Percentiles rank a stretch among this genome's conserved stretches.
These are phyloP conservation scores for Phytophthora sansomeana DNA, from an alignment of 352 stramenopile species.

Conservation along the genomic window DNA sequence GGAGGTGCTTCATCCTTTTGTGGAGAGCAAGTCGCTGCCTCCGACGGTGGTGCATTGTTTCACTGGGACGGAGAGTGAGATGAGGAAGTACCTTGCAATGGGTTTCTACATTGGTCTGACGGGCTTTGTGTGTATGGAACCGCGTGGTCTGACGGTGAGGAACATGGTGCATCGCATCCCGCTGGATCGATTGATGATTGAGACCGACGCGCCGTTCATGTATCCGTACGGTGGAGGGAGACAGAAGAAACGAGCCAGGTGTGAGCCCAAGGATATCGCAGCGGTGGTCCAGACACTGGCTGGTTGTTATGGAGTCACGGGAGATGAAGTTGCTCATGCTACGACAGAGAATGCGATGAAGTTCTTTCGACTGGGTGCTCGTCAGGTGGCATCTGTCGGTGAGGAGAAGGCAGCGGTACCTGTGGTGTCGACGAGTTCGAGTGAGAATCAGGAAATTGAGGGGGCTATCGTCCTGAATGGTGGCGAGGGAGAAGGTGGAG, in stretches of 20 bases:
- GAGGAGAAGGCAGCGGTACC: slow-evolving; percentile 12
- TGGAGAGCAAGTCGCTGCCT: slow-evolving; percentile 45
- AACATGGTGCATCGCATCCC: slow-evolving; percentile 53
- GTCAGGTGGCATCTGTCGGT: not conserved
- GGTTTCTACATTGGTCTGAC: slow-evolving; percentile 83
- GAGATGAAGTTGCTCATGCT: slow-evolving; percentile 46
- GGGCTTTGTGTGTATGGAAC: slow-evolving; percentile 74
- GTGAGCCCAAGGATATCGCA: slow-evolving; percentile 72
- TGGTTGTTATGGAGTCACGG: slow-evolving; percentile 45
- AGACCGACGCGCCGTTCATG: slow-evolving; percentile 86
- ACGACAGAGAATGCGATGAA: slow-evolving; percentile 59
- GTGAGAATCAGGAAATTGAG: slow-evolving; percentile 19
- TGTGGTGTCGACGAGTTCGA: not conserved
- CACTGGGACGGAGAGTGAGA: slow-evolving; percentile 59
- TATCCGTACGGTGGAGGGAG: slow-evolving; percentile 56
- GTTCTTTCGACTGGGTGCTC: slow-evolving; percentile 59
- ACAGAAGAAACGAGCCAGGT: slow-evolving; percentile 44
- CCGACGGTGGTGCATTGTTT: slow-evolving; percentile 82
- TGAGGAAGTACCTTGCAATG: slow-evolving; percentile 63
- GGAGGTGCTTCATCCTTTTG: slow-evolving; percentile 58
- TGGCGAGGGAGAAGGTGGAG: slow-evolving; percentile 84
- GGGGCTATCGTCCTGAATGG: slow-evolving; percentile 53
- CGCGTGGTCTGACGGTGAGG: slow-evolving; percentile 54
- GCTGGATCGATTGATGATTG: slow-evolving; percentile 68
- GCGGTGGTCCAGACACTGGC: slow-evolving; percentile 70